Percentiles rank a stretch among this genome's conserved stretches.
Conservation (phyloP, 2,329 filamentous ascomycete species). For the Botrytis fragariae region DNA sequence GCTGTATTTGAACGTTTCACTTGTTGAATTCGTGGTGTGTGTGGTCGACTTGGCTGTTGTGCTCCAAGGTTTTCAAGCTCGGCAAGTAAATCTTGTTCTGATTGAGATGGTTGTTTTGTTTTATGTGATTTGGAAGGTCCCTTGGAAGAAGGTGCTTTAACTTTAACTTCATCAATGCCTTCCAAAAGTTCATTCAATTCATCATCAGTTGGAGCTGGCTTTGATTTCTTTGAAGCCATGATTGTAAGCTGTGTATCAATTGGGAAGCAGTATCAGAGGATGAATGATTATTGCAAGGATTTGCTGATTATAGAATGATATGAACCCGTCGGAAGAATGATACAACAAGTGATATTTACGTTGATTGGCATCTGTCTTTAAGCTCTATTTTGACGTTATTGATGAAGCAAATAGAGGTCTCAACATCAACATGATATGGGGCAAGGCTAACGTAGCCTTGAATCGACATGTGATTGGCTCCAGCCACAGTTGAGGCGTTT, state of each 20-base stretch:
- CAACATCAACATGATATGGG: neutral
- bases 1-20: conserved; percentile 52
- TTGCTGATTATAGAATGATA: neutral
- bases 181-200: conserved; percentile 66
- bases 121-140: conserved; percentile 39
- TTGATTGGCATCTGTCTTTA: neutral
- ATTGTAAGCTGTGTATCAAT: neutral
- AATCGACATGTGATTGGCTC: conserved; percentile 14
- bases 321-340: neutral
- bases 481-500: conserved; percentile 16
- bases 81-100: conserved; percentile 73
- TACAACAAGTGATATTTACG: neutral
- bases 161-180: conserved; percentile 53
- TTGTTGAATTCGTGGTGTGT: conserved; percentile 70
- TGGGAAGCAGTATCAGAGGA: neutral
- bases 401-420: conserved; percentile 12
- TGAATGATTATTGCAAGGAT: neutral
- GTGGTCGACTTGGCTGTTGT: conserved; percentile 71
- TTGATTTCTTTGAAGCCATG: conserved; percentile 60
- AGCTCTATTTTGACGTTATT: conserved; percentile 7
- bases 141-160: conserved; percentile 46
- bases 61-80: conserved; percentile 74
- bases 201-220: conserved; percentile 55
- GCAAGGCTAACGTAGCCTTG: neutral
- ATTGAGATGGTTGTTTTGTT: conserved; percentile 38